These are phyloP conservation scores for Sclerotinia spermophila DNA, from an alignment of 2,329 filamentous ascomycete species.

Conservation along the genomic window DNA sequence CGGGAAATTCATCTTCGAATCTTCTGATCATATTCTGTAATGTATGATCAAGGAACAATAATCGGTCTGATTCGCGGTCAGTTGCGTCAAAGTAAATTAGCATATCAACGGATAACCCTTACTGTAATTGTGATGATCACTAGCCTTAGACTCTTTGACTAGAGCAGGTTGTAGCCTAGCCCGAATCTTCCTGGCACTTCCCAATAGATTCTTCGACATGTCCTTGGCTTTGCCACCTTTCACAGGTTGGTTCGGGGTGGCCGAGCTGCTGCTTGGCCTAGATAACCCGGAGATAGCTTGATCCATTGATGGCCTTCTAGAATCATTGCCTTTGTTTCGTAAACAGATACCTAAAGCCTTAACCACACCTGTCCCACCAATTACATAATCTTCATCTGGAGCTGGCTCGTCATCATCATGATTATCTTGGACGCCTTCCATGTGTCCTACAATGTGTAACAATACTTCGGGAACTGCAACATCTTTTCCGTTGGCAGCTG, in stretches of 20 bases:
- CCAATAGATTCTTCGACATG: constrained; percentile 86
- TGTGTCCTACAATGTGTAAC: constrained; percentile 77
- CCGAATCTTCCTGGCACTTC: constrained; percentile 85
- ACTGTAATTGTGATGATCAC: constrained; percentile 75
- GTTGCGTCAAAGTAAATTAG: not conserved
- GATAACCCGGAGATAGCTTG: constrained; percentile 27
- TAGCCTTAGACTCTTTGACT: constrained; percentile 65
- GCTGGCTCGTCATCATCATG: constrained; percentile 64
- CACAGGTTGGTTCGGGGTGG: constrained; percentile 43
- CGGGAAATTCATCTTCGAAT: constrained; percentile 94
- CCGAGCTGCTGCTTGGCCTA: constrained; percentile 43
- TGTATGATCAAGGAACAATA: constrained; percentile 84
- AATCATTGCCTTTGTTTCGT: constrained; percentile 70
- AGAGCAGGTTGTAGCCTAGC: constrained; percentile 79
- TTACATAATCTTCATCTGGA: constrained; percentile 90
- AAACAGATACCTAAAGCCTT: constrained; percentile 90
- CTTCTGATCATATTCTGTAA: constrained; percentile 88
- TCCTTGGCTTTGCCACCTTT: constrained; percentile 70
- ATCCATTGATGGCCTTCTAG: constrained; percentile 42
- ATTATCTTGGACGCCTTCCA: constrained; percentile 46
- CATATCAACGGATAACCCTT: constrained; percentile 41
- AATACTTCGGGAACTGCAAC: constrained; percentile 77
- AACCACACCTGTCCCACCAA: constrained; percentile 90
- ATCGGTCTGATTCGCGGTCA: constrained; percentile 50
- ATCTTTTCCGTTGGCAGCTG: constrained; percentile 42